Evolutionary conservation across 2,329 filamentous ascomycete genomes (phyloP), one percentile per base, ranked within the genome.

Genomic region (Venturia asperata): DNA sequence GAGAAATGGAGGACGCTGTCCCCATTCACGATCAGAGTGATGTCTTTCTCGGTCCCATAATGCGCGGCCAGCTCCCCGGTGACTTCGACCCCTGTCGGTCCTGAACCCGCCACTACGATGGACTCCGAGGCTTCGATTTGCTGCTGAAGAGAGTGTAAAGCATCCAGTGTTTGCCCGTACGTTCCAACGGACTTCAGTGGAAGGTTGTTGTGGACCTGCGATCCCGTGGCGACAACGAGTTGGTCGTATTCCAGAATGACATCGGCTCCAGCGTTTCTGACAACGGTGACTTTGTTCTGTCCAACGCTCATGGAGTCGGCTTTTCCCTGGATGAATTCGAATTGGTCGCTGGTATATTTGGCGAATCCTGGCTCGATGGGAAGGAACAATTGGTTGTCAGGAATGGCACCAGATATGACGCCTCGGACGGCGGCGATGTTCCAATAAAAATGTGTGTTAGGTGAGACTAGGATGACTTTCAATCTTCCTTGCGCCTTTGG

Each of bases 141-240:
- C 30, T 34, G 24, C 21, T 56, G 49, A 15, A 56, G 24, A 30
- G 49, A 56, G 49, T 56, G 49, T 5, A 56, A 56, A 5, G 49
- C 49, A 37, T 56, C 49, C 5, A 56, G 49, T 56, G 49, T 56
- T 34, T 34, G 49, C 30, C 49, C 49, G 21, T 56, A 37, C 7
- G 49, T 56, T 15, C 49, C 49, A 19, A 34, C n/a, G 27, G 49
- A 37, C 17, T 56, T 56, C n/a, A 56, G 30, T 17, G 49, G 49
- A 19, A 56, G 49, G 24, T 56, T 56, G 49, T 56, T 56, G 49
- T 56, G 49, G 10, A 56, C 49, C 30, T 56, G 49, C 49, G 49
- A 56, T 10, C 49, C 49, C 4, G 49, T 56, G 27, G 49, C 49
- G 24, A 56, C 19, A 13, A 56, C 27, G 4, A 56, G 24, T 37